Evolutionary conservation across 306 rosid genomes (phyloP), one percentile per base, ranked within the genome.

Genomic region (Castanea sativa): DNA sequence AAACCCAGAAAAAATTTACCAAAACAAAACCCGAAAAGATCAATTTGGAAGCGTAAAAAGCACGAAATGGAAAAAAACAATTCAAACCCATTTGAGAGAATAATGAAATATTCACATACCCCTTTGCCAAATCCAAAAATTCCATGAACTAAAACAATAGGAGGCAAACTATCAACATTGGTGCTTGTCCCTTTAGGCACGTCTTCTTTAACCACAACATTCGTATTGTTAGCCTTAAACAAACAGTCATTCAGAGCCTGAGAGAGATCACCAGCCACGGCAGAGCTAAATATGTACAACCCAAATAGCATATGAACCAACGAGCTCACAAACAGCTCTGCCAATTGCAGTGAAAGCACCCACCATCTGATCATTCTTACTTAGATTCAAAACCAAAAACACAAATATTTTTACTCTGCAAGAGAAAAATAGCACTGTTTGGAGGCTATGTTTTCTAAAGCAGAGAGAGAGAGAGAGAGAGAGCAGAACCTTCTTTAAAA

Each of bases 61-160:
- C 21, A n/a, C 29, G 0, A 3, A 7, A 49, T 12, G 29, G 33
- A 13, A 13, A 67, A 67, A 41, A 2, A 56, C 43, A 74, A 6
- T 6, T 21, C 63, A 21, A 71, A 73, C 53, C 59, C 65, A 29
- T 55, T 13, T 68, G 25, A 81, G 57, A 29, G 55, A 33, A 41
- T 0, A 0, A 7, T 4, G n/a, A 8, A 38, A 65, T 41, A 41
- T 2, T 41, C 45, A 41, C 45, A 4, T 84, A 96, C 99, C 87
- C 98, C 99, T 88, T 96, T 89, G 69, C 99, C 99, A 80, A 96
- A 96, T 53, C 99, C 99, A 81, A 96, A 96, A 72, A 96, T 96
- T 57, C 99, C 99, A 82, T 96, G 99, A 29, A 93, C 96, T 35
- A 96, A 81, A 2, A 96, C 98, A 80, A 96, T 96, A 4, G 99